Base-by-base conservation (phyloP, 169 alveolate species). In the Plasmodium inui region DNA sequence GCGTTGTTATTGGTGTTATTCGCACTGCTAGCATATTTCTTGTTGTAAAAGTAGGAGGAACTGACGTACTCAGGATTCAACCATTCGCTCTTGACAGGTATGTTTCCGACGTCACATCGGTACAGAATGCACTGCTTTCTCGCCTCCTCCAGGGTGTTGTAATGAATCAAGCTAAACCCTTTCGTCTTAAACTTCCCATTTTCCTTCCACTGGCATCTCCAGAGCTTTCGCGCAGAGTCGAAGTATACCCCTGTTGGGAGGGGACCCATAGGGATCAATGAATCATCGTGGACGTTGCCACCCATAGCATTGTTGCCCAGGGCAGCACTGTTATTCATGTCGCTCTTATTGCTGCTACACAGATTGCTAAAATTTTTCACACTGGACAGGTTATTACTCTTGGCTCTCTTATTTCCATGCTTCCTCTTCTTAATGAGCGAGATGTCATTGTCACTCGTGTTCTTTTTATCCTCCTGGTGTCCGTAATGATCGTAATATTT, bases 181-280 rank as follows among this genome's bases (percentile, higher is more conserved):
- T 97, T 97, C 6, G 98, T 97, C 73, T 96, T 94, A 95, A 97
- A 97, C 73, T 97, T 95, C 32, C 98, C 98, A 74, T 97, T 97
- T 90, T 97, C 98, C 34, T 98, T 93, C 98, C 98, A 97, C 92
- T 97, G 98, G 91, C 98, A 97, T 44, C 98, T 93, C 98, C 98
- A 97, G 5, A 97, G 95, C 92, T 97, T 96, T 22, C 98, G 94
- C 14, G 97, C 94, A 70, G 97, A 98, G 88, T 97, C 98, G 57
- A 97, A 96, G 85, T 97, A 97, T 9, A 97, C 98, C 34, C 98
- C 98, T 10, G 97, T 97, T 37, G 98, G 98, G 30, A 96, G 82
- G 3, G 98, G 98, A 12, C 97, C 97, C 97, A 95, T 95, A 5
- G 98, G 98, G n/a, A 96, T 95, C 37, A 96, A 46, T 37, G 95